phyloP scores from a whole-genome alignment of 208 protist species.

The Leishmania braziliensis region DNA sequence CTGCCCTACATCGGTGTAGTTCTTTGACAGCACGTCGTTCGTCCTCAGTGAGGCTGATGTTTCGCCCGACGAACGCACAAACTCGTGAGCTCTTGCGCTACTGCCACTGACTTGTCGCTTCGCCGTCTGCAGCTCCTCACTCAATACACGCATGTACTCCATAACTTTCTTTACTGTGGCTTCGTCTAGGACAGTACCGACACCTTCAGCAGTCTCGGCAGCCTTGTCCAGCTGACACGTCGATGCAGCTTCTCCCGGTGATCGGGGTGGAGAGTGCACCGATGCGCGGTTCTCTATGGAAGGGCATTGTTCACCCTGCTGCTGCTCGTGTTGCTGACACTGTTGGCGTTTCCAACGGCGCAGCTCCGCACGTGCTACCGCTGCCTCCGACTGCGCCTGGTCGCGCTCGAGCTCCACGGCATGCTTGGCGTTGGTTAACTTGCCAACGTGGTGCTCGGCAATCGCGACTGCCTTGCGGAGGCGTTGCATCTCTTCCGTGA shows the following conservation, averaged over 20 bases:
- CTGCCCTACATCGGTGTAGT: not conserved
- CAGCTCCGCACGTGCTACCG: slow-evolving; percentile 68
- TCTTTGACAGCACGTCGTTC: not conserved
- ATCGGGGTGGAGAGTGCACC: slow-evolving; percentile 1
- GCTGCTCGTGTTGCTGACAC: slow-evolving; percentile 16
- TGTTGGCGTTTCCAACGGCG: slow-evolving; percentile 59
- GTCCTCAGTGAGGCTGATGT: not conserved
- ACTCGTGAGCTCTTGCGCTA: slow-evolving; percentile 2
- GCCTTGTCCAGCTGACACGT: not conserved
- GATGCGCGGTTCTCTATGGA: not conserved
- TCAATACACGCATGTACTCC: slow-evolving; percentile 67
- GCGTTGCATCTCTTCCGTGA: slow-evolving; percentile 43
- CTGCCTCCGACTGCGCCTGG: slow-evolving; percentile 76
- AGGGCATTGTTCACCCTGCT: not conserved
- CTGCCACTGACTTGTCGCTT: slow-evolving; percentile 4
- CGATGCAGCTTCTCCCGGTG: not conserved
- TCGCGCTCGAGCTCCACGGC: slow-evolving; percentile 58
- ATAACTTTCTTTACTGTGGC: slow-evolving; percentile 49
- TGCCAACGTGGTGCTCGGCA: slow-evolving; percentile 44
- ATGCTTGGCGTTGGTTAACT: slow-evolving; percentile 23
- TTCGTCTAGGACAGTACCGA: slow-evolving; percentile 25
- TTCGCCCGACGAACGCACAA: slow-evolving; percentile 9
- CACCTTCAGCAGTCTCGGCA: not conserved
- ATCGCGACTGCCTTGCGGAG: slow-evolving; percentile 50
- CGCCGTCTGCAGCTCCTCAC: slow-evolving; percentile 52